A percentile compares a stretch with the other conserved stretches of the same genome.
phyloP scores from a whole-genome alignment of 495 filamentous ascomycete genomes.

The Amphirosellinia nigrospora region DNA sequence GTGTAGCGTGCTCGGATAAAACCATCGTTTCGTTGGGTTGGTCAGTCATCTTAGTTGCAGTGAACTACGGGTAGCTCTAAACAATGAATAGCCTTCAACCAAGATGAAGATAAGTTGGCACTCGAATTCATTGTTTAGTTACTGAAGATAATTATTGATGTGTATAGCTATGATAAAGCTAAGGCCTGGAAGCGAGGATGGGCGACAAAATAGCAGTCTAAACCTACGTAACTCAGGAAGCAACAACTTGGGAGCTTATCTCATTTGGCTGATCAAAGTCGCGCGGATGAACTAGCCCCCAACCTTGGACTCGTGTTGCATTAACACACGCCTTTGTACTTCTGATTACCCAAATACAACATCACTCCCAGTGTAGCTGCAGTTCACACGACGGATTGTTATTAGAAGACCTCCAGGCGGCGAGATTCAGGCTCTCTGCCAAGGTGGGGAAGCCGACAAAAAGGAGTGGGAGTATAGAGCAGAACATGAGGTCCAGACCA shows the following conservation, averaged over 20 bases:
- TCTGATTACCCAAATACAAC: not conserved
- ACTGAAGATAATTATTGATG: too few species aligned
- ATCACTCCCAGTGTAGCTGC: not conserved
- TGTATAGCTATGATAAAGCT: too few species aligned
- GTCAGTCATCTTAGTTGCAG: too few species aligned
- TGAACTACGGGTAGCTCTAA: too few species aligned
- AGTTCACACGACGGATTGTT: not conserved
- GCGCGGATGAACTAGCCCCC: not conserved
- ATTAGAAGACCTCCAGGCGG: not conserved
- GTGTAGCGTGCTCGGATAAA: too few species aligned
- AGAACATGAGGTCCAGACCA: not conserved
- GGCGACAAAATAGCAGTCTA: too few species aligned
- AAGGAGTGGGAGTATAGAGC: not conserved
- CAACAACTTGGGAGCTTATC: not conserved
- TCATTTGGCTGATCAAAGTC: not conserved
- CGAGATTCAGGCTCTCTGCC: not conserved
- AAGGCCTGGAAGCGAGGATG: too few species aligned
- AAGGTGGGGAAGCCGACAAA: not conserved
- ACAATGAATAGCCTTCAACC: too few species aligned
- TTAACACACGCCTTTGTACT: not conserved
- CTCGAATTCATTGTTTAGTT: too few species aligned
- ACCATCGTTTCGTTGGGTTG: too few species aligned
- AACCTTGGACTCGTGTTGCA: not conserved
- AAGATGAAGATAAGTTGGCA: too few species aligned
- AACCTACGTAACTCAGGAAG: too few species aligned